Percentiles rank a stretch among this genome's conserved stretches.
Evolutionary conservation across 2,329 filamentous ascomycete species (phyloP).

Genomic region (Phaeosphaeriaceae sp.): DNA sequence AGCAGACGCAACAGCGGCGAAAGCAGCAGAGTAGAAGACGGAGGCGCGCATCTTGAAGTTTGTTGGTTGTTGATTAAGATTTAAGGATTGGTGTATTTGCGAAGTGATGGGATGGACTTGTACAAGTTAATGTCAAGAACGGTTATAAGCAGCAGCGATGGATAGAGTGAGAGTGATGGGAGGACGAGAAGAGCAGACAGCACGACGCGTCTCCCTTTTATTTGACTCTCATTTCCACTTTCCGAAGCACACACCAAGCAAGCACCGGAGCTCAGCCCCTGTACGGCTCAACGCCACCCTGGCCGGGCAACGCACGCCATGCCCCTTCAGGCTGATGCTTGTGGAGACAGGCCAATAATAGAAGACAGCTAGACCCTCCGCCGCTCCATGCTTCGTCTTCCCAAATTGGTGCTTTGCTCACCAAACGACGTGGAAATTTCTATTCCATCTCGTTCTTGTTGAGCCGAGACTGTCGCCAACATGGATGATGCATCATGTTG

Average conservation of each 20-base stretch:
- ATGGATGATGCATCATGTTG: conserved; percentile 2
- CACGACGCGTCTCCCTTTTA: conserved; percentile 21
- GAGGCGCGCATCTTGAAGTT: conserved; percentile 41
- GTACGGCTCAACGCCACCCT: conserved; percentile 28
- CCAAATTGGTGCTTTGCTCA: conserved; percentile 4
- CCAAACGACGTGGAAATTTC: conserved; percentile 11
- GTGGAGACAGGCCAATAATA: conserved; percentile 21
- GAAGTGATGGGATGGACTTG: conserved; percentile 22
- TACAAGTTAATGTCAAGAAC: conserved; percentile 20
- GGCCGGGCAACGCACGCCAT: conserved; percentile 30
- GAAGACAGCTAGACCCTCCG: conserved; percentile 13
- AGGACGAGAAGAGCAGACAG: conserved; percentile 7
- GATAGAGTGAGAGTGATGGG: conserved; percentile 5
- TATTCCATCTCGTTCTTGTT: conserved; percentile 16
- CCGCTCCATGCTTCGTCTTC: conserved; percentile 8
- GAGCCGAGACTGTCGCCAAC: conserved; percentile 4
- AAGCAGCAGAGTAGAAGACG: conserved; percentile 38
- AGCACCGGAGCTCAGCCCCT: conserved; percentile 21
- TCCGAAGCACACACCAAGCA: conserved; percentile 9
- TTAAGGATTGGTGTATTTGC: conserved; percentile 12
- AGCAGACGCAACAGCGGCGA: conserved; percentile 40
- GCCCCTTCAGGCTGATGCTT: conserved; percentile 1
- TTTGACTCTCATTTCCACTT: conserved; percentile 16
- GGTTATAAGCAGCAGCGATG: conserved; percentile 18
- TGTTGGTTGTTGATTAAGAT: conserved; percentile 15